phyloP scores from a whole-genome alignment of 148 eudicot genomes.

The Spergularia marina region DNA sequence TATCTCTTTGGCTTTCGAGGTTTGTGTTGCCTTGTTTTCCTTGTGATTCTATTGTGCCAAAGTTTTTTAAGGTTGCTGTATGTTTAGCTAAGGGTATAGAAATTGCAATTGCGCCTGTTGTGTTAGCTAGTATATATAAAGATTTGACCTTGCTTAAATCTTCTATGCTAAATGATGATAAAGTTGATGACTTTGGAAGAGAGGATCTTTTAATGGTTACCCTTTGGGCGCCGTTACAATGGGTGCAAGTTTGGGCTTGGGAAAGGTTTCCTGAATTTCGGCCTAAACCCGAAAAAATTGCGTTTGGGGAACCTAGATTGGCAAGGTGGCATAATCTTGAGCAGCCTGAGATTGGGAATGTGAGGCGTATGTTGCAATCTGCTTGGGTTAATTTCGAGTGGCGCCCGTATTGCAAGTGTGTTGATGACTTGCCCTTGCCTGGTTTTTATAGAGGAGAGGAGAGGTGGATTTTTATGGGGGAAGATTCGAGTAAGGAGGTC shows the following conservation, averaged over 20 bases:
- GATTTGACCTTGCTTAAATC: conserved; percentile 40
- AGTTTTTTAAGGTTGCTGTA: conserved; percentile 30
- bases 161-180: conserved; percentile 2
- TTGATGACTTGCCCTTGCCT: conserved; percentile 8
- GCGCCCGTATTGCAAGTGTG: conserved; percentile 41
- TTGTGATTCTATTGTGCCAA: not conserved
- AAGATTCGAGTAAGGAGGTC: conserved; percentile 18
- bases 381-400: conserved; percentile 35
- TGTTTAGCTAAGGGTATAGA: conserved; percentile 36
- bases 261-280: conserved; percentile 45
- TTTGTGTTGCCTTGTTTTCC: conserved; percentile 31
- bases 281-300: conserved; percentile 27
- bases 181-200: not conserved
- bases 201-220: conserved; percentile 22
- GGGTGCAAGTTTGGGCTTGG: conserved; percentile 56
- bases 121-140: conserved; percentile 40
- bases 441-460: conserved; percentile 26
- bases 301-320: conserved; percentile 34
- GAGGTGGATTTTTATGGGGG: conserved; percentile 10
- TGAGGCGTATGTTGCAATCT: conserved; percentile 28
- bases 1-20: conserved; percentile 46
- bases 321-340: conserved; percentile 40
- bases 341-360: conserved; percentile 18
- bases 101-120: conserved; percentile 41
- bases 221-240: conserved; percentile 37